Evolutionary conservation across 2,329 filamentous ascomycete species (phyloP), one percentile per base, ranked within the genome.

Genomic region (Pestalotiopsis sp.): DNA sequence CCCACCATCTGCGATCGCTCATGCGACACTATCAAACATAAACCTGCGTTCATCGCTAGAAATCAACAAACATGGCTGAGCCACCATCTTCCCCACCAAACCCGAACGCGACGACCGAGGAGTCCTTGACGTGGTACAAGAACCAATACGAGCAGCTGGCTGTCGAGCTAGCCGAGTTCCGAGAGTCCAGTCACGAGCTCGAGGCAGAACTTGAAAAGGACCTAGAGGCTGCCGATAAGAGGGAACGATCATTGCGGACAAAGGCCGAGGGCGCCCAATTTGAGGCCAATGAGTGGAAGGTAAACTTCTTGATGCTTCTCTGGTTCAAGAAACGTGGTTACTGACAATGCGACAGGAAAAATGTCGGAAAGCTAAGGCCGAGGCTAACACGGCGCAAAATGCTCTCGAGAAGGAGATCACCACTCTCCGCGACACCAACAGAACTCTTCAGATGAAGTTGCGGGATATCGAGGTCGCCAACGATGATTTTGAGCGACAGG

Each of bases 201-300:
- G 96, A 99, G 80, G 89, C 92, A 61, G 96, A 98, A 81, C 85
- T 99, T 65, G 96, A 99, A 81, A 97, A 94, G 83, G 96, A 99
- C 78, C 91, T 99, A 67, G 95, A 98, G 75, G 92, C 93, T 58
- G 94, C 94, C 58, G 96, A 99, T 84, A 97, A 97, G 83, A 89
- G 94, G 74, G 95, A 98, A 82, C 88, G 94, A 71, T 85, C 90
- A 71, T 81, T 98, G 73, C 91, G 94, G 78, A 92, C 97, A 79
- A 97, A 95, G 83, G 92, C 93, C 0, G 95, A 98, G 79, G 87
- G 86, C 48, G 80, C 97, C 70, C 89, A 87, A 63, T 99, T 94
- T 76, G 94, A 98, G 79, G 94, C 96, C 0, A 94, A 98, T 68
- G 96, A 99, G 81, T 99, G 96, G 96, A 98, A 98, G 90, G 94